A percentile compares a stretch with the other conserved stretches of the same genome.
Evolutionary conservation across 345 rosid species (phyloP).

Genomic region (Murraya koenigii): DNA sequence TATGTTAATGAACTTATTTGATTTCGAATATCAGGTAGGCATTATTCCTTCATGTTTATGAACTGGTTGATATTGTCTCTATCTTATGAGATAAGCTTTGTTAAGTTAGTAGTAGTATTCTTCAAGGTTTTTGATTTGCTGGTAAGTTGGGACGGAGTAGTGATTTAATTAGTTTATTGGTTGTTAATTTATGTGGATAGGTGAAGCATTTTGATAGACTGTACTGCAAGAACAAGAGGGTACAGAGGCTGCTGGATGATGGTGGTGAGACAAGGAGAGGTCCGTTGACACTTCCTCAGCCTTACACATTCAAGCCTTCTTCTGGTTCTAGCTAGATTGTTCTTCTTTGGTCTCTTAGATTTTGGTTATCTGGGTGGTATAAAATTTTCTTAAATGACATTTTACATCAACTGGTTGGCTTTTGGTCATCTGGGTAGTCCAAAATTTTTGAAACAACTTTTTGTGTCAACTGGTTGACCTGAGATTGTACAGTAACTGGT

Average conservation of each 20-base stretch:
- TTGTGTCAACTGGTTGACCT: not conserved
- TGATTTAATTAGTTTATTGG: conserved; percentile 5
- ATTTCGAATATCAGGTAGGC: too few species aligned
- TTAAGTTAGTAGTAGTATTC: not conserved
- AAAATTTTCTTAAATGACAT: not conserved
- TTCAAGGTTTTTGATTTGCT: not conserved
- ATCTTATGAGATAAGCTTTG: not conserved
- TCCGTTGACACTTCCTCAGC: conserved; percentile 77
- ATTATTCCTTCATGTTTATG: not conserved
- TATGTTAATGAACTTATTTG: not conserved
- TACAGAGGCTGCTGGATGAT: conserved; percentile 70
- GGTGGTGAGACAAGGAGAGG: conserved; percentile 61
- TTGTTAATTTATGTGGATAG: conserved; percentile 25
- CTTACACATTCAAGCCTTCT: conserved; percentile 69
- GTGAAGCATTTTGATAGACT: conserved; percentile 89
- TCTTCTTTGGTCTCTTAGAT: not conserved
- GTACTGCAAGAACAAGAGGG: conserved; percentile 68
- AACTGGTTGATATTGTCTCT: not conserved
- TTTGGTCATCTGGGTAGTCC: conserved; percentile 5
- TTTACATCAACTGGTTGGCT: not conserved
- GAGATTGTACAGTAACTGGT: not conserved
- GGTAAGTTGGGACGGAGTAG: not conserved
- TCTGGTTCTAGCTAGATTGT: conserved; percentile 22
- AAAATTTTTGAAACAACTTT: not conserved
- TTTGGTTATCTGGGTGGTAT: conserved; percentile 4